Evolutionary conservation across 2,329 filamentous ascomycete species (phyloP), one percentile per base, ranked within the genome.

Genomic region (Claviceps arundinis): DNA sequence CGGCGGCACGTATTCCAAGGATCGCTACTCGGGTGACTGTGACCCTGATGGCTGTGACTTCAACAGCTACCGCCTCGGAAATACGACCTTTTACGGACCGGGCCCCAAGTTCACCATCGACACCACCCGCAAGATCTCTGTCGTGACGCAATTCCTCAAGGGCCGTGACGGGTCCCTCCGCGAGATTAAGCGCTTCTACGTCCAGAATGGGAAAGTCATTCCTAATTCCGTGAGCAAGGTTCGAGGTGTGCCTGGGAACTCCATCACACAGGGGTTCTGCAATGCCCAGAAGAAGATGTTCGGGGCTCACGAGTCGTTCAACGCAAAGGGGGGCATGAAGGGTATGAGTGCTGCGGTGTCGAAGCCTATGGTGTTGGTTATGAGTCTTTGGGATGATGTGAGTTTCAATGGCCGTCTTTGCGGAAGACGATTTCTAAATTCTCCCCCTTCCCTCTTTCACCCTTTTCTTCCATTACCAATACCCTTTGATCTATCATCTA

Each of bases 11-110:
- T 77, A 75, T 60, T 70, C 58, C 48, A 8, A 22, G 19, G 67
- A 74, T 59, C 79, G 82, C 56, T 85, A 85, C 62, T 69, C 61
- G 26, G 81, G 82, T 50, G 67, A 76, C 53, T 86, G 83, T 64
- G 83, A 86, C 64, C 78, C 80, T 56, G 81, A 84, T 60, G 82
- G 82, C 42, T 86, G 83, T 61, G 82, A 85, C 65, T 85, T 82
- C 75, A 84, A 85, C 75, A 64, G 74, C 41, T 86, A 78, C 76
- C 81, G 82, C 63, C 73, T 79, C 72, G 83, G 82, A 56, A 74
- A 81, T 67, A 70, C 70, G 54, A 69, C 67, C 64, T 86, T 84
- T 72, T 85, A 79, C 69, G 83, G 82, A 50, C 60, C 57, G n/a
- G 68, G 67, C 49, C 67, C 73, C 0, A 72, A 73, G 56, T 71